Evolutionary conservation across 2,329 filamentous ascomycete genomes (phyloP).

Genomic region (Aspergillus pseudoterreus): DNA sequence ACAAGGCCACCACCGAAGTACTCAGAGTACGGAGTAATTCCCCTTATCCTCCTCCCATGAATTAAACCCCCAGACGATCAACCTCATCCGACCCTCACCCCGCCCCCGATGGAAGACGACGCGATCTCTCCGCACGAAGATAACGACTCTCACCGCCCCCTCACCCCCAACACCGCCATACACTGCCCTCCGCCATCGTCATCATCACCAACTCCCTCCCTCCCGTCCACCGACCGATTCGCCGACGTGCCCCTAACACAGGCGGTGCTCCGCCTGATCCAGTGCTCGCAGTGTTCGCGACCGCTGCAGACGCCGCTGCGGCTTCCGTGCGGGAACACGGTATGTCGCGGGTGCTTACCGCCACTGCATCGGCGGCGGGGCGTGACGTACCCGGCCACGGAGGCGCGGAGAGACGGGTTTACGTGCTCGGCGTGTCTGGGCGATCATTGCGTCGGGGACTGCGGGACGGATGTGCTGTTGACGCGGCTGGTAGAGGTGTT

Average conservation of each 20-base stretch:
- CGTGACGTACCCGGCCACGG: slow-evolving; percentile 72
- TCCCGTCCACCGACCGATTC: not conserved
- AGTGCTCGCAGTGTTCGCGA: slow-evolving; percentile 70
- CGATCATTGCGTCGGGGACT: slow-evolving; percentile 75
- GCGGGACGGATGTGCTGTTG: slow-evolving; percentile 70
- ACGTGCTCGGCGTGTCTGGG: slow-evolving; percentile 68
- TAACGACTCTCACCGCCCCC: not conserved
- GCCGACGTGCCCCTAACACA: slow-evolving; percentile 37
- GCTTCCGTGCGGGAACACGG: slow-evolving; percentile 73
- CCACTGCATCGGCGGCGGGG: slow-evolving; percentile 60
- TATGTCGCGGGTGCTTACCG: slow-evolving; percentile 75
- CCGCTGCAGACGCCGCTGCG: slow-evolving; percentile 67
- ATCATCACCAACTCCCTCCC: not conserved
- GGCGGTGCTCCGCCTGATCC: slow-evolving; percentile 67
- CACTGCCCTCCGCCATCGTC: not conserved
- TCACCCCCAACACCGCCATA: not conserved
- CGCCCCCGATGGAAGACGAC: not conserved
- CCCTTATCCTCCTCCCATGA: too few relatives aligned
- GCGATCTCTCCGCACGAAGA: not conserved
- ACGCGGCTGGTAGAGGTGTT: slow-evolving; percentile 66
- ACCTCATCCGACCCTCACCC: not conserved
- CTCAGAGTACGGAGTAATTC: too few relatives aligned
- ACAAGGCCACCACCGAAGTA: too few relatives aligned
- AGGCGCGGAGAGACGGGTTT: slow-evolving; percentile 66
- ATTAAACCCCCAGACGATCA: not conserved